Evolutionary conservation across 768 basidiomycete genomes (phyloP).

Genomic region (Tephrocybe sp.): DNA sequence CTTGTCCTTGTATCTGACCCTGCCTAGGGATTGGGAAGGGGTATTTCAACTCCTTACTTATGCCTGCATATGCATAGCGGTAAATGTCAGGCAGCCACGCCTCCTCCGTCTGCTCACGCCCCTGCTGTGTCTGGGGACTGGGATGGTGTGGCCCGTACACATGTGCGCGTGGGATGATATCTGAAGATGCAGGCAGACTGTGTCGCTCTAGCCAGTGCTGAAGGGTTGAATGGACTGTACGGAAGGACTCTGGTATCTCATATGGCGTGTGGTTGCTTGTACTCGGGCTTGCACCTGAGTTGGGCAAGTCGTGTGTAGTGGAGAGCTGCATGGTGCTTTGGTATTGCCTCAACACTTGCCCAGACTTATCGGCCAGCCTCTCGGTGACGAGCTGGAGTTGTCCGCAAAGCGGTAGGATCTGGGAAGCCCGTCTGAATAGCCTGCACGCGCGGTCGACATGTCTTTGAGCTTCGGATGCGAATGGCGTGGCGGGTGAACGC

Average conservation of each 20-base stretch:
- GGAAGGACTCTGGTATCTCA: constrained; percentile 33
- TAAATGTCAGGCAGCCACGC: constrained; percentile 49
- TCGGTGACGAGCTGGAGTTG: constrained; percentile 41
- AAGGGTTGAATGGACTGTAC: constrained; percentile 32
- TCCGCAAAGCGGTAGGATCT: constrained; percentile 58
- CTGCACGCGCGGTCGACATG: constrained; percentile 59
- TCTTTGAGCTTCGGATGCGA: constrained; percentile 59
- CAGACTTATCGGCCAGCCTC: constrained; percentile 53
- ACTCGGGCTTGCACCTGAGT: background rate
- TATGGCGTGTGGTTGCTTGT: background rate
- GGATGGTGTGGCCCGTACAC: no score
- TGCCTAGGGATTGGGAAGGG: constrained; percentile 23
- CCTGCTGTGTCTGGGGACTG: constrained; percentile 14
- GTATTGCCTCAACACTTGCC: constrained; percentile 41
- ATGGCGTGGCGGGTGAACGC: constrained; percentile 56
- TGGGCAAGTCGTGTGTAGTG: no score
- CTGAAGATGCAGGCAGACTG: constrained; percentile 13
- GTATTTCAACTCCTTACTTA: constrained; percentile 42
- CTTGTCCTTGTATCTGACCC: constrained; percentile 24
- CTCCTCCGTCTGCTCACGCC: constrained; percentile 10
- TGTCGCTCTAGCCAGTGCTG: constrained; percentile 32
- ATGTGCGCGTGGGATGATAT: constrained; percentile 5
- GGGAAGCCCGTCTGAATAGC: constrained; percentile 57
- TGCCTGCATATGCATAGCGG: constrained; percentile 39
- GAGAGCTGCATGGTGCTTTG: constrained; percentile 13